These are phyloP conservation scores for Didymella sp. DNA, from an alignment of 2,329 filamentous ascomycete genomes.

Conservation along the genomic window DNA sequence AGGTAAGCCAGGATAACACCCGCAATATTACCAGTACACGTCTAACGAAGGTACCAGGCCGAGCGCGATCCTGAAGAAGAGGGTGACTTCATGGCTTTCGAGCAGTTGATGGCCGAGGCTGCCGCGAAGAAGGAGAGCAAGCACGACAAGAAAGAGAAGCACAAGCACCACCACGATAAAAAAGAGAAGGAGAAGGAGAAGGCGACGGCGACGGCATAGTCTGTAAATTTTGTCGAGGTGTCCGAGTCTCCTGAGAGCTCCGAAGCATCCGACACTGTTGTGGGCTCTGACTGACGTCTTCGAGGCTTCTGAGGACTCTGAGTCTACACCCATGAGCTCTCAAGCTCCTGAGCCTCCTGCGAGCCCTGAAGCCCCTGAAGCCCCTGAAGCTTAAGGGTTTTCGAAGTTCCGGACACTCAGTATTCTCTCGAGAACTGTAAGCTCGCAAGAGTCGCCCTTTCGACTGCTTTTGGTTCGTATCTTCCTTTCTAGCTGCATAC, in stretches of 20 bases:
- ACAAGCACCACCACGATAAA: constrained; percentile 46
- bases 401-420: background rate
- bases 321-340: too few relatives aligned
- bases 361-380: too few relatives aligned
- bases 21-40: background rate
- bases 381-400: background rate
- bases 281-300: background rate
- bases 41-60: constrained; percentile 63
- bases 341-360: too few relatives aligned
- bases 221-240: background rate
- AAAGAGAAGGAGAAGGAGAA: constrained; percentile 41
- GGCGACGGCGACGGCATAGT: constrained; percentile 29
- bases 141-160: constrained; percentile 63
- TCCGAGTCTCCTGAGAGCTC: background rate
- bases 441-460: background rate
- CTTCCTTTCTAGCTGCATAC: constrained; percentile 21
- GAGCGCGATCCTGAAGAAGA: constrained; percentile 92
- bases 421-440: too few relatives aligned
- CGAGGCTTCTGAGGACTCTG: too few relatives aligned
- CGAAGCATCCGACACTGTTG: background rate
- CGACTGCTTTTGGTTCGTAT: background rate
- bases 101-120: constrained; percentile 95
- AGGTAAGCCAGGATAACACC: constrained; percentile 63
- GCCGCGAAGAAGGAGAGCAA: constrained; percentile 90
- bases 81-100: constrained; percentile 97